phyloP scores from a whole-genome alignment of 177 flowering plant genomes.

The Vitis hybrid region DNA sequence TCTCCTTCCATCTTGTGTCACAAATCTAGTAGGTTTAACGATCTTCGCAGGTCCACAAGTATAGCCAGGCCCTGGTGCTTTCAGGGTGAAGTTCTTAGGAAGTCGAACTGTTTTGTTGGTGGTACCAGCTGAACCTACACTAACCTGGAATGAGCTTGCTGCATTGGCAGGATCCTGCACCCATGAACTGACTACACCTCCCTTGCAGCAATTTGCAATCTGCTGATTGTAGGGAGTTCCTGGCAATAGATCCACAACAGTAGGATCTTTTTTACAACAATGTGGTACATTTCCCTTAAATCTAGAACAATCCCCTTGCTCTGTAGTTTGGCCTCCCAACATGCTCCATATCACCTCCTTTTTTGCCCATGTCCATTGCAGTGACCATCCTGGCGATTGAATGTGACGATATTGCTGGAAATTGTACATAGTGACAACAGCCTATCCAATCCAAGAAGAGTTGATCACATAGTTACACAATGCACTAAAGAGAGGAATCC shows the following conservation, averaged over 20 bases:
- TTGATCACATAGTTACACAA: not conserved
- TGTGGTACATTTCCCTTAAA: constrained; percentile 69
- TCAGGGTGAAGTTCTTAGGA: constrained; percentile 80
- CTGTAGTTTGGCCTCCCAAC: constrained; percentile 75
- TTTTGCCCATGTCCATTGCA: constrained; percentile 82
- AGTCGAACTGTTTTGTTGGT: constrained; percentile 70
- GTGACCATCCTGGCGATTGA: constrained; percentile 66
- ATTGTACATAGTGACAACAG: constrained; percentile 76
- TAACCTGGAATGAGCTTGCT: constrained; percentile 72
- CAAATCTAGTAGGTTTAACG: constrained; percentile 57
- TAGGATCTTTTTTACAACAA: constrained; percentile 75
- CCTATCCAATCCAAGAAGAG: constrained; percentile 41
- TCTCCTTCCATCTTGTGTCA: constrained; percentile 63
- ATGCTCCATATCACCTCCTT: constrained; percentile 74
- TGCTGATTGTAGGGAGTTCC: constrained; percentile 87
- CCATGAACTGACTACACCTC: constrained; percentile 81
- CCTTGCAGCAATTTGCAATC: constrained; percentile 83
- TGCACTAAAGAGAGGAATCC: not conserved
- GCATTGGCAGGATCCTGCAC: constrained; percentile 75
- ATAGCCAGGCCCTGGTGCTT: constrained; percentile 89
- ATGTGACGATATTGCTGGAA: constrained; percentile 86
- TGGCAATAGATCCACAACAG: constrained; percentile 78
- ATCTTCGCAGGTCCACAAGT: constrained; percentile 73
- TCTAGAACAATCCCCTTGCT: constrained; percentile 71
- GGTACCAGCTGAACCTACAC: constrained; percentile 81